phyloP scores from a whole-genome alignment of 129 eudicot genomes.

The Sambucus nigra region DNA sequence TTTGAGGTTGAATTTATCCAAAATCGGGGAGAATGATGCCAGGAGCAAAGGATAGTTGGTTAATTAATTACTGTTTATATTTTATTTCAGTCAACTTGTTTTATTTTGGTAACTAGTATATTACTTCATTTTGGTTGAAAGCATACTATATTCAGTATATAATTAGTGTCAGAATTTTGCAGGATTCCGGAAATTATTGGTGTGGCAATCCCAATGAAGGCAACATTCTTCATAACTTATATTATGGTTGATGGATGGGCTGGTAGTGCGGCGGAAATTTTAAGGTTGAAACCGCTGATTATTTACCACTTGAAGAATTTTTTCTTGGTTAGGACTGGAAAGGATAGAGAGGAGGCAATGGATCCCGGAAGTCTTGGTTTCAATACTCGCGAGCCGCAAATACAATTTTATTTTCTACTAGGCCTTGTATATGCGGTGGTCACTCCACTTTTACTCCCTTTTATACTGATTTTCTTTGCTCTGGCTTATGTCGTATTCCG shows the following conservation, averaged over 20 bases:
- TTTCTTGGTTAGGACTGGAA: constrained; percentile 89
- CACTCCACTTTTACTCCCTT: constrained; percentile 80
- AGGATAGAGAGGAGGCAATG: constrained; percentile 94
- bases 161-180: constrained; percentile 9
- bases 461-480: constrained; percentile 77
- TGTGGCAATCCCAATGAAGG: constrained; percentile 86
- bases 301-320: constrained; percentile 75
- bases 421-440: constrained; percentile 97
- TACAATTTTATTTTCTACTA: constrained; percentile 70
- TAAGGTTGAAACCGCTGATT: constrained; percentile 79
- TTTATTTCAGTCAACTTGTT: too few relatives aligned
- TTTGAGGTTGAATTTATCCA: too few relatives aligned
- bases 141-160: not conserved
- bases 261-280: constrained; percentile 88
- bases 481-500: constrained; percentile 79
- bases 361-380: constrained; percentile 94
- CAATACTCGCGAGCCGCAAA: constrained; percentile 87
- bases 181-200: constrained; percentile 74
- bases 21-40: too few relatives aligned
- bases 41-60: too few relatives aligned
- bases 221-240: constrained; percentile 91
- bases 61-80: too few relatives aligned
- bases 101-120: too few relatives aligned
- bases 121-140: too few relatives aligned
- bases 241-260: constrained; percentile 99